Conservation (phyloP, 176 grass and related monocot species). For the Lolium perenne region DNA sequence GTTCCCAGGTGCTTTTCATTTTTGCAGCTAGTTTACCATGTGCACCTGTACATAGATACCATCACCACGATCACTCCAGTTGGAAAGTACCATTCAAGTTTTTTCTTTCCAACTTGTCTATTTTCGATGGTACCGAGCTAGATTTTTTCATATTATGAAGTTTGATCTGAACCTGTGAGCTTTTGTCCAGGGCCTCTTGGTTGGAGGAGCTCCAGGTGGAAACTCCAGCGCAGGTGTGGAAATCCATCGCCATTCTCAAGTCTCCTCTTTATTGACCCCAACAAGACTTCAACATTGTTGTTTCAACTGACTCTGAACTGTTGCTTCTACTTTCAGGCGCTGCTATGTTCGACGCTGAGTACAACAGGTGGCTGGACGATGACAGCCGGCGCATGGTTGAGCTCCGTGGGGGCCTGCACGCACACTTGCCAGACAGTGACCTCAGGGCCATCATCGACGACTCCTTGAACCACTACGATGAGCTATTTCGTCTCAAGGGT, state of each 20-base stretch:
- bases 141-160: neutral
- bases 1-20: slow-evolving; percentile 61
- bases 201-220: slow-evolving; percentile 66
- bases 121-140: neutral
- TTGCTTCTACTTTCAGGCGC: slow-evolving; percentile 29
- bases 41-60: neutral
- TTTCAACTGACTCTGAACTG: neutral
- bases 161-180: slow-evolving; percentile 24
- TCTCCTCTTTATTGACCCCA: neutral
- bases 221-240: slow-evolving; percentile 66
- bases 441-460: slow-evolving; percentile 71
- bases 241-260: neutral
- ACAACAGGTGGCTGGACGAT: slow-evolving; percentile 71
- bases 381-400: slow-evolving; percentile 57
- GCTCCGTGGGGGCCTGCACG: slow-evolving; percentile 59
- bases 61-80: neutral
- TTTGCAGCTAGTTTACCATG: neutral
- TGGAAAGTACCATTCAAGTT: neutral
- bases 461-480: slow-evolving; percentile 63
- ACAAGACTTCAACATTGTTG: neutral
- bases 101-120: too few relatives aligned
- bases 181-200: slow-evolving; percentile 62
- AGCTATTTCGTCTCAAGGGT: slow-evolving; percentile 72
- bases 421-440: slow-evolving; percentile 61
- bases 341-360: slow-evolving; percentile 71